Percentiles rank a stretch among this genome's conserved stretches.
Conservation (phyloP, 179 eudicot species). For the Spergularia azorica region DNA sequence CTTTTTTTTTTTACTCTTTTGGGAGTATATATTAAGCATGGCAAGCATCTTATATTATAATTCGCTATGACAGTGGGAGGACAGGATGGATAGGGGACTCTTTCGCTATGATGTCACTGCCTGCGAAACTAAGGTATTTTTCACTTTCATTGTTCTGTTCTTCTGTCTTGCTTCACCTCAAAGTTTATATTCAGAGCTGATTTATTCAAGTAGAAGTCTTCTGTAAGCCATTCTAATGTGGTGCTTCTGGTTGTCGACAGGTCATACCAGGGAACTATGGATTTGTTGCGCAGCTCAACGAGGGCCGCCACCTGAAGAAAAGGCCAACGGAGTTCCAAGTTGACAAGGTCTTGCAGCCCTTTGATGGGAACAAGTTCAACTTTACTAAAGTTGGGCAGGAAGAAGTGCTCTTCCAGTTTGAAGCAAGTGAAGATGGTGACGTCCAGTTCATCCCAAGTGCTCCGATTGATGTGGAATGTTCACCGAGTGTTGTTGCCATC, state of each 20-base stretch:
- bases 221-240: constrained; percentile 19
- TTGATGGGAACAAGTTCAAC: constrained; percentile 89
- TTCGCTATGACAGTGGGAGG: constrained; percentile 79
- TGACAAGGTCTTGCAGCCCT: constrained; percentile 87
- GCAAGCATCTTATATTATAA: background rate
- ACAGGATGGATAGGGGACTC: constrained; percentile 84
- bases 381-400: constrained; percentile 96
- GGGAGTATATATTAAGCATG: background rate
- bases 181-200: background rate
- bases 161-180: background rate
- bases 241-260: constrained; percentile 30
- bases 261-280: constrained; percentile 72
- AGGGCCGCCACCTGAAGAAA: constrained; percentile 94
- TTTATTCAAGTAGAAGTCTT: background rate
- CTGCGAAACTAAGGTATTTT: constrained; percentile 85
- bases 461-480: constrained; percentile 61
- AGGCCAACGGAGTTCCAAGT: constrained; percentile 96
- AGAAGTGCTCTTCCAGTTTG: constrained; percentile 88
- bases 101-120: constrained; percentile 98
- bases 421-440: constrained; percentile 61
- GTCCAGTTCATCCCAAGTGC: constrained; percentile 69
- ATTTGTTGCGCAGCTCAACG: constrained; percentile 83
- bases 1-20: background rate
- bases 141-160: constrained; percentile 1
- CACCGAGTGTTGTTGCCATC: constrained; percentile 88